A percentile compares a stretch with the other conserved stretches of the same genome.
These are phyloP conservation scores for Candida hungchunana DNA, from an alignment of 805 yeast species.

Conservation along the genomic window DNA sequence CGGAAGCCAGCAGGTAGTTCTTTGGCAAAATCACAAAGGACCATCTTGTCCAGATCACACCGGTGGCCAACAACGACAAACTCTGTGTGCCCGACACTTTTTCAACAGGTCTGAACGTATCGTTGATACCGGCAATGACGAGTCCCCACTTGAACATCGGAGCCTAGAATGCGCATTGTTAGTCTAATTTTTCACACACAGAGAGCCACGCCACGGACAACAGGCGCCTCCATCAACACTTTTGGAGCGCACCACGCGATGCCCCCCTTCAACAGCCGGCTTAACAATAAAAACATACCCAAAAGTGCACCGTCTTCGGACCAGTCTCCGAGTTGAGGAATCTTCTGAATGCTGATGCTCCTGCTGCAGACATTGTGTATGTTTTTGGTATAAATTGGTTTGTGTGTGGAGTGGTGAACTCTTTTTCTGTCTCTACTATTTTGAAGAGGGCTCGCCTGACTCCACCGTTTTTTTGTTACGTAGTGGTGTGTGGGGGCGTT, in stretches of 20 bases:
- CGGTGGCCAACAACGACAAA: conserved; percentile 77
- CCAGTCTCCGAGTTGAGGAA: conserved; percentile 88
- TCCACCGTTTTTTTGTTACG: too few species aligned
- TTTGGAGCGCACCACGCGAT: conserved; percentile 1
- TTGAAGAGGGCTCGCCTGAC: too few species aligned
- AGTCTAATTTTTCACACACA: too few species aligned
- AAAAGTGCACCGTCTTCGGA: conserved; percentile 94
- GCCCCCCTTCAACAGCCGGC: conserved; percentile 35
- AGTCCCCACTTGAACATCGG: conserved; percentile 58
- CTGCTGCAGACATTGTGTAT: conserved; percentile 14
- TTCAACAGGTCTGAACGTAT: conserved; percentile 86
- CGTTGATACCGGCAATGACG: conserved; percentile 88
- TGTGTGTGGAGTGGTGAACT: too few species aligned
- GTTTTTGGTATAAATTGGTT: too few species aligned
- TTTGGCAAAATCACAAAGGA: conserved; percentile 89
- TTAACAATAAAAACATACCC: conserved; percentile 50
- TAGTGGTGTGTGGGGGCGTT: conserved; percentile 11
- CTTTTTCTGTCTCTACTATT: too few species aligned
- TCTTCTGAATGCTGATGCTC: conserved; percentile 56
- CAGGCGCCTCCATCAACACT: too few species aligned
- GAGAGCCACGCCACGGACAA: too few species aligned
- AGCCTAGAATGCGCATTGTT: conserved; percentile 14
- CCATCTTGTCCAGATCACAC: conserved; percentile 98
- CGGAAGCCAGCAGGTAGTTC: conserved; percentile 83
- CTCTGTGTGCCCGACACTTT: conserved; percentile 81